Percentiles rank a stretch among this genome's conserved stretches.
phyloP scores from a whole-genome alignment of 192 early-diverging fungal genomes.

The Mortierella alpina region DNA sequence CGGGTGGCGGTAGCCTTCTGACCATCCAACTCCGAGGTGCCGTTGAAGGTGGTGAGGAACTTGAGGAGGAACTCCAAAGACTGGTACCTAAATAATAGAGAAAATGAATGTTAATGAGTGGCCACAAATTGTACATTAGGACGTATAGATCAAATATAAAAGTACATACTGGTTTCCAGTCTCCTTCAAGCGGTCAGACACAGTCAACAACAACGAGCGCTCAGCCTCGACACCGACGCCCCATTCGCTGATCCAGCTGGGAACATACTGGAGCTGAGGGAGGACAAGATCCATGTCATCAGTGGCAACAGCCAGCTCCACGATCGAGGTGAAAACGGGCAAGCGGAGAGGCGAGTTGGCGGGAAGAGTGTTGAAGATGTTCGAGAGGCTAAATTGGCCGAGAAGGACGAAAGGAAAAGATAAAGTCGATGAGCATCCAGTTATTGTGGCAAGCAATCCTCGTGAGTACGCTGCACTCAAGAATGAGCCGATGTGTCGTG shows the following conservation, averaged over 20 bases:
- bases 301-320: constrained; percentile 76
- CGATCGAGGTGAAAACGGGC: constrained; percentile 78
- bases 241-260: constrained; percentile 78
- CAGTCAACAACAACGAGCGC: constrained; percentile 68
- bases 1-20: constrained; percentile 66
- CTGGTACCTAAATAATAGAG: constrained; percentile 23
- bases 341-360: constrained; percentile 65
- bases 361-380: constrained; percentile 87
- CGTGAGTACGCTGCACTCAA: not conserved
- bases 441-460: constrained; percentile 5
- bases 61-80: constrained; percentile 76
- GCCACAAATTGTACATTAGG: not conserved
- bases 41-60: constrained; percentile 68
- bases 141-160: not conserved
- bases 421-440: not conserved
- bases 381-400: constrained; percentile 66
- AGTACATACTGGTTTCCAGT: constrained; percentile 67
- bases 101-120: not conserved
- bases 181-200: constrained; percentile 72
- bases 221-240: constrained; percentile 66
- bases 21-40: constrained; percentile 51
- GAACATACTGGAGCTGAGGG: constrained; percentile 70
- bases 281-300: constrained; percentile 77
- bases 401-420: not conserved
- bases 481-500: not conserved